phyloP scores from a whole-genome alignment of 176 grass and related monocot species.

The Thinopyrum elongatum region DNA sequence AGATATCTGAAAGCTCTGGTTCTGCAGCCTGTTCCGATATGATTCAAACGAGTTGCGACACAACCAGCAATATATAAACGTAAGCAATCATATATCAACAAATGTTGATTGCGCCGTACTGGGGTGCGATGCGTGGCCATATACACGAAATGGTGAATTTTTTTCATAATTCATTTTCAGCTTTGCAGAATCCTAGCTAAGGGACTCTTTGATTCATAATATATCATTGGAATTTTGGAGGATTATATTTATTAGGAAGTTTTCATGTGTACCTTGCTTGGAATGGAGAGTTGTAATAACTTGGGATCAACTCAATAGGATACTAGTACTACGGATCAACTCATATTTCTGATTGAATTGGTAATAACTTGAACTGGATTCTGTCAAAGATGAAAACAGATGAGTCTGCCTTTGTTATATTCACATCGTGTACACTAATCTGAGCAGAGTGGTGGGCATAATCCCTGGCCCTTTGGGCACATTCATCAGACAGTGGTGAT shows the following conservation, averaged over 20 bases:
- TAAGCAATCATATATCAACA: constrained; percentile 9
- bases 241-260: no score
- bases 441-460: no score
- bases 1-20: neutral
- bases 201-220: neutral
- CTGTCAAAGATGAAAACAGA: no score
- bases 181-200: neutral
- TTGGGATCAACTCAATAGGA: no score
- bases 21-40: neutral
- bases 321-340: no score
- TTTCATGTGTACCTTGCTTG: neutral
- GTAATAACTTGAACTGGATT: no score
- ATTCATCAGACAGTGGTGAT: no score
- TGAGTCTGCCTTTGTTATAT: no score
- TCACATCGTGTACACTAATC: no score
- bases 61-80: constrained; percentile 7
- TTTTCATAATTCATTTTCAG: neutral
- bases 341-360: no score
- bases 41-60: neutral
- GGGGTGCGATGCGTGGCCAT: neutral
- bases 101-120: neutral
- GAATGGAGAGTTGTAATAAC: neutral
- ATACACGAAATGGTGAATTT: neutral
- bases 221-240: neutral
- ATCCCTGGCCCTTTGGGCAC: no score